These are phyloP conservation scores for Syzygium aqueum DNA, from an alignment of 345 rosid species.

Conservation along the genomic window DNA sequence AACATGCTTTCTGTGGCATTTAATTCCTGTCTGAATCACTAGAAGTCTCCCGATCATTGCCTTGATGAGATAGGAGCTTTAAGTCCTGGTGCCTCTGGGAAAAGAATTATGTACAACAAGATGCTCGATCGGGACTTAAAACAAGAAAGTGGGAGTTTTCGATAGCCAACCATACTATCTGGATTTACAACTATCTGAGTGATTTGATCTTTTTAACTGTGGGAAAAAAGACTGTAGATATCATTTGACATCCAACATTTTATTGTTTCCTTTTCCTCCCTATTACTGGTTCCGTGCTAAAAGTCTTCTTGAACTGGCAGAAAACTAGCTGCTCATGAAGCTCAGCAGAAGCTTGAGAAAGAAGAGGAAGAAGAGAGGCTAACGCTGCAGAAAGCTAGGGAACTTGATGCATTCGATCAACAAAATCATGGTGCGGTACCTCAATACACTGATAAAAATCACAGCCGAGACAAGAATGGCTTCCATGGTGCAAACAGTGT, in stretches of 20 bases:
- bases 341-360: conserved; percentile 69
- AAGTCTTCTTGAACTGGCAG: conserved; percentile 19
- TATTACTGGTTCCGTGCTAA: background rate
- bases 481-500: conserved; percentile 98
- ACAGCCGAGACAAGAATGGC: conserved; percentile 63
- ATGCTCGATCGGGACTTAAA: background rate
- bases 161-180: background rate
- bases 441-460: conserved; percentile 62
- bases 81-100: background rate
- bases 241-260: background rate
- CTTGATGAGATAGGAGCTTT: background rate
- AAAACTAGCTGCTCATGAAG: conserved; percentile 62
- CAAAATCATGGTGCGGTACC: conserved; percentile 95
- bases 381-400: conserved; percentile 60
- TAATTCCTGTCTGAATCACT: background rate
- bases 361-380: conserved; percentile 79
- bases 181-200: background rate
- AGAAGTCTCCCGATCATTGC: background rate
- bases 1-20: background rate
- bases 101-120: background rate
- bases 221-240: background rate
- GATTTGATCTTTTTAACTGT: background rate
- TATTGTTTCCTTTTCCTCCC: background rate
- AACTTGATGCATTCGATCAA: conserved; percentile 91
- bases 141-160: background rate